Evolutionary conservation across 2,329 filamentous ascomycete genomes (phyloP), one percentile per base, ranked within the genome.

Genomic region (Setomelanomma holmii): DNA sequence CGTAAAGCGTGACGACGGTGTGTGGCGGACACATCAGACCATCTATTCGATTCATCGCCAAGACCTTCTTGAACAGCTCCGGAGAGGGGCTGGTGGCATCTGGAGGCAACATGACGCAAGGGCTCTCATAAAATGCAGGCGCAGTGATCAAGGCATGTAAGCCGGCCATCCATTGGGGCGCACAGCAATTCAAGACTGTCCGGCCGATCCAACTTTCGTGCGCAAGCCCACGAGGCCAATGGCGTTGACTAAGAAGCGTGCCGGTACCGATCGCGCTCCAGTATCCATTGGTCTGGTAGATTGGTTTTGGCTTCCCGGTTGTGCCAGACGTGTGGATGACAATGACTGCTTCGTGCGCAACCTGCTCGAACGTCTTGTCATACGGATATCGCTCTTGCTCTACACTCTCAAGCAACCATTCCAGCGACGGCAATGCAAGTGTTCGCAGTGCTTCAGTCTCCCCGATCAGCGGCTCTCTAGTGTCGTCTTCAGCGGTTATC

Each of bases 321-420:
- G 58, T 65, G 4, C 60, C 60, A 14, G 60, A 60, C 11, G 58
- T 63, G 27, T 65, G 60, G 14, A 63, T 60, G 19, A 65, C 54
- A 16, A 58, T 17, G 6, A 63, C 48, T 7, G 49, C 50, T 35
- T 63, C 56, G 17, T 43, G 49, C 24, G 55, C 53, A 3, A 43
- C 51, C 21, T 65, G 53, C 16, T 51, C 54, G 24, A 49, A 63
- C 1, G 50, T 58, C 45, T 61, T 61, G 4, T 46, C 20, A 19
- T 65, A 65, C 3, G 54, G 39, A 39, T 56, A 56, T 10, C 24
- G 24, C 23, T 56, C 24, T 20, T 38, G 23, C 1, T 34, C 20
- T 21, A 45, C 6, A 17, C 17, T 27, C 19, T 14, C 14, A 14
- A 30, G 27, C 10, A 30, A 3, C 3, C 10, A 30, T 8, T 30